A percentile compares a stretch with the other conserved stretches of the same genome.
Conservation (phyloP, 768 basidiomycete genomes). For the Suillus tomentosus region DNA sequence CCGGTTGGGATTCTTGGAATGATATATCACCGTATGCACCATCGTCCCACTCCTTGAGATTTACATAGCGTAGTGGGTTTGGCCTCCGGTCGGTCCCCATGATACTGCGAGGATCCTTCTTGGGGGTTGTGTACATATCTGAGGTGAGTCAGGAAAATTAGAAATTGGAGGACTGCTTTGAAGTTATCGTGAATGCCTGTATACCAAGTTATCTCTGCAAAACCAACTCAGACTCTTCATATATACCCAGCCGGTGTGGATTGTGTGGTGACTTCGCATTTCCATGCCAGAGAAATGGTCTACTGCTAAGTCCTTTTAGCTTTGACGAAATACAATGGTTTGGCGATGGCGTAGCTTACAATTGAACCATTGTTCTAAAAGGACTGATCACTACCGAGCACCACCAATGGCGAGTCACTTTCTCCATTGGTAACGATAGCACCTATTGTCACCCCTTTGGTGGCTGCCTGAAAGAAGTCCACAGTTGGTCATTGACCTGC, state of each 20-base stretch:
- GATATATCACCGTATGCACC: constrained; percentile 19
- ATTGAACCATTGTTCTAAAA: background rate
- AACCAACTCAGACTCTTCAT: background rate
- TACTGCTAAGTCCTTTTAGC: background rate
- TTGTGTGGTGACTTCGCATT: background rate
- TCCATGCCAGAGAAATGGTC: background rate
- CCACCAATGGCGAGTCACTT: background rate
- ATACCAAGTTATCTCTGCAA: background rate
- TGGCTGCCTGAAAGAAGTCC: background rate
- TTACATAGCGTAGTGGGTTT: constrained; percentile 21
- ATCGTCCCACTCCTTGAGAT: constrained; percentile 31
- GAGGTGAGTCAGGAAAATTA: constrained; percentile 2
- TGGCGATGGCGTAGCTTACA: background rate
- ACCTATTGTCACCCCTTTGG: background rate
- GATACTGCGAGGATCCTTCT: constrained; percentile 2
- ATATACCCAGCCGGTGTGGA: constrained; percentile 4
- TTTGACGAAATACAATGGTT: constrained; percentile 10
- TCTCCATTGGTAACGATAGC: background rate
- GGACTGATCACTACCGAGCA: background rate
- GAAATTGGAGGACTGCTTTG: background rate
- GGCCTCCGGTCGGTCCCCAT: constrained; percentile 7
- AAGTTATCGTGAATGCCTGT: background rate
- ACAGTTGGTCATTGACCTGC: background rate
- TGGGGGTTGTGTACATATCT: background rate
- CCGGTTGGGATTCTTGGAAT: constrained; percentile 33